A percentile compares a stretch with the other conserved stretches of the same genome.
Evolutionary conservation across 768 basidiomycete species (phyloP).

Genomic region (Gautieria morchelliformis): DNA sequence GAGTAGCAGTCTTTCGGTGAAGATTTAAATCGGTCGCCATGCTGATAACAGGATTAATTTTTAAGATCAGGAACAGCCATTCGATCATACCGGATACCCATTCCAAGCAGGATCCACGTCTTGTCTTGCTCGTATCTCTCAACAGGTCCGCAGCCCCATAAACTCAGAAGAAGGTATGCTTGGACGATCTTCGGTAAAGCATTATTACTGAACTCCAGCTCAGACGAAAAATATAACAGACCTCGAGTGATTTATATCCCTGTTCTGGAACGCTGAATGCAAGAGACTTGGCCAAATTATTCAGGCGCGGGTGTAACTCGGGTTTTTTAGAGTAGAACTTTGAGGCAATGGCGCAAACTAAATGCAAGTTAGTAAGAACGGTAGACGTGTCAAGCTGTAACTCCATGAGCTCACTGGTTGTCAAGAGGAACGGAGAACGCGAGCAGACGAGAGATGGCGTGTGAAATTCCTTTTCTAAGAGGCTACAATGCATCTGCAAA

Average conservation of each 20-base stretch:
- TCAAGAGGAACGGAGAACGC: constrained; percentile 89
- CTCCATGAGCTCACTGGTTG: constrained; percentile 52
- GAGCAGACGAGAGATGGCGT: constrained; percentile 91
- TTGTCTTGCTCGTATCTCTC: constrained; percentile 95
- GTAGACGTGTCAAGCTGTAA: not conserved
- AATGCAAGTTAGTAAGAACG: not conserved
- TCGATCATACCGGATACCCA: constrained; percentile 61
- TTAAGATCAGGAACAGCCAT: not conserved
- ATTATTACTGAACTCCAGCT: not conserved
- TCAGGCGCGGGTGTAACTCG: constrained; percentile 70
- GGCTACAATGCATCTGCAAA: constrained; percentile 60
- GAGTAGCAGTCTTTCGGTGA: constrained; percentile 70
- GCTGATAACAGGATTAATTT: constrained; percentile 26
- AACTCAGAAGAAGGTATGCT: constrained; percentile 78
- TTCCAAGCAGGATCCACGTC: constrained; percentile 84
- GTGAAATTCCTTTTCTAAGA: constrained; percentile 84
- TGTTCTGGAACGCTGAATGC: constrained; percentile 79
- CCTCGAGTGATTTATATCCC: constrained; percentile 85
- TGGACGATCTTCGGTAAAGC: constrained; percentile 62
- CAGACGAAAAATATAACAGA: constrained; percentile 2
- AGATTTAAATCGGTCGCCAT: constrained; percentile 96
- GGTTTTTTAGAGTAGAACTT: constrained; percentile 79
- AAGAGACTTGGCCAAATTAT: constrained; percentile 77
- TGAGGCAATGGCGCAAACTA: constrained; percentile 92
- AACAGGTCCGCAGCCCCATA: constrained; percentile 92